These are phyloP conservation scores for Aspergillus heteromorphus DNA, from an alignment of 495 filamentous ascomycete species.

Conservation along the genomic window DNA sequence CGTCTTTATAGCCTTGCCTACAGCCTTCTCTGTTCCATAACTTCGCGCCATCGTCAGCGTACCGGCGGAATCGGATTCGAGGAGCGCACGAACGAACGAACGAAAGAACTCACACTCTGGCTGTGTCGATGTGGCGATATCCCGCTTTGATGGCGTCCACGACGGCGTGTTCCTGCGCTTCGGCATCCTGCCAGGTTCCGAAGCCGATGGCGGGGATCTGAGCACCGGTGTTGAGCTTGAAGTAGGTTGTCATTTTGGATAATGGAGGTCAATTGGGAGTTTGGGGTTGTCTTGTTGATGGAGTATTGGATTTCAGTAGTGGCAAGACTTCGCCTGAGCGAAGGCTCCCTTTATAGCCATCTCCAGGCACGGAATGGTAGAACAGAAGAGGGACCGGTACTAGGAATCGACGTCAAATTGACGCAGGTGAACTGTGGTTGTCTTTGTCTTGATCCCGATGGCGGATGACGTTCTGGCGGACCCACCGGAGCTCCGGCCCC, in stretches of 20 bases:
- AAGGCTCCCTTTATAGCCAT: neutral
- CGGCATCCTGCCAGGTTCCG: conserved; percentile 47
- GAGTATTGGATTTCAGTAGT: neutral
- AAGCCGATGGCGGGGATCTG: conserved; percentile 45
- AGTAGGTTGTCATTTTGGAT: conserved; percentile 26
- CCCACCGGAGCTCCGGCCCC: neutral
- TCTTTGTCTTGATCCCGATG: too few species aligned
- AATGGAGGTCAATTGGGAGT: neutral
- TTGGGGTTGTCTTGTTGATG: neutral
- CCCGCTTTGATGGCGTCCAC: conserved; percentile 48
- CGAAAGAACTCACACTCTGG: conserved; percentile 45
- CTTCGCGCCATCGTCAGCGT: conserved; percentile 18
- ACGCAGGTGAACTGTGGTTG: neutral
- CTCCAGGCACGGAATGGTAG: neutral
- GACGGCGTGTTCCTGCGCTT: conserved; percentile 42
- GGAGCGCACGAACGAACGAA: too few species aligned
- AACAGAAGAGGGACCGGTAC: neutral
- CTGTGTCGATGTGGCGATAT: conserved; percentile 59
- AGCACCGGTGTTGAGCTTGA: conserved; percentile 47
- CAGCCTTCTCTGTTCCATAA: conserved; percentile 47
- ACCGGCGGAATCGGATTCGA: neutral
- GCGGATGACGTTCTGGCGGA: neutral
- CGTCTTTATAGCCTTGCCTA: conserved; percentile 53
- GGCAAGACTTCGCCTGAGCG: neutral
- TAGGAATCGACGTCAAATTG: conserved; percentile 11